phyloP scores from a whole-genome alignment of 805 yeast genomes.

The Metschnikowia similis region DNA sequence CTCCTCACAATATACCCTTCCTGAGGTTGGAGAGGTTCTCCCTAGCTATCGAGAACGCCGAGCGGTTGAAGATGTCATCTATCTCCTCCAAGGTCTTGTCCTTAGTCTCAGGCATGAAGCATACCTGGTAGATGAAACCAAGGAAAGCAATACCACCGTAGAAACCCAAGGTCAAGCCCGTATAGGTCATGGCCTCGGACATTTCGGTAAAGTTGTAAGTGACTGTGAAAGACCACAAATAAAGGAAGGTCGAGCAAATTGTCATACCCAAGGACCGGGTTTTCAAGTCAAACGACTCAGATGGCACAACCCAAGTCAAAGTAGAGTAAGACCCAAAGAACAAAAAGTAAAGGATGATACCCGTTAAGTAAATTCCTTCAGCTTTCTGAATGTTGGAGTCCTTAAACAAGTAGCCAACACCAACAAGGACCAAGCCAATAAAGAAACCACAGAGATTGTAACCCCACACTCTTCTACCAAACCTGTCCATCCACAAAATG shows the following conservation, averaged over 20 bases:
- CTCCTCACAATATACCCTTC: constrained; percentile 16
- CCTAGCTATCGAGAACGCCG: constrained; percentile 37
- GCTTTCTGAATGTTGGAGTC: constrained; percentile 43
- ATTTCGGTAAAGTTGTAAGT: constrained; percentile 59
- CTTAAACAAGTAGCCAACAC: constrained; percentile 49
- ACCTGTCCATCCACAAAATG: constrained; percentile 51
- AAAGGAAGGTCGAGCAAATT: constrained; percentile 49
- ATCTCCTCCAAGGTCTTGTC: constrained; percentile 69
- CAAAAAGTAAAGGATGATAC: constrained; percentile 59
- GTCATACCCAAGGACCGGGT: constrained; percentile 66
- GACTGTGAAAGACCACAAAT: constrained; percentile 59
- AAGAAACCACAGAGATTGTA: constrained; percentile 53
- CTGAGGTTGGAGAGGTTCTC: constrained; percentile 31
- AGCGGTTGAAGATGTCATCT: constrained; percentile 54
- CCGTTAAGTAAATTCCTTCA: constrained; percentile 58
- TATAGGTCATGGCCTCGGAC: constrained; percentile 53
- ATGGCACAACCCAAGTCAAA: constrained; percentile 65
- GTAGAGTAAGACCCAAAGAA: constrained; percentile 66
- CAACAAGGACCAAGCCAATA: constrained; percentile 56
- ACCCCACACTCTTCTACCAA: constrained; percentile 61
- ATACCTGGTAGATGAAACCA: constrained; percentile 48
- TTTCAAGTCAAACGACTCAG: constrained; percentile 57
- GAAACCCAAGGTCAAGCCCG: constrained; percentile 63
- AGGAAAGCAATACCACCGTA: constrained; percentile 63
- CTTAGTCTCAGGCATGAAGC: constrained; percentile 70